Evolutionary conservation across 306 rosid species (phyloP), one percentile per base, ranked within the genome.

Genomic region (Prosopis cineraria): DNA sequence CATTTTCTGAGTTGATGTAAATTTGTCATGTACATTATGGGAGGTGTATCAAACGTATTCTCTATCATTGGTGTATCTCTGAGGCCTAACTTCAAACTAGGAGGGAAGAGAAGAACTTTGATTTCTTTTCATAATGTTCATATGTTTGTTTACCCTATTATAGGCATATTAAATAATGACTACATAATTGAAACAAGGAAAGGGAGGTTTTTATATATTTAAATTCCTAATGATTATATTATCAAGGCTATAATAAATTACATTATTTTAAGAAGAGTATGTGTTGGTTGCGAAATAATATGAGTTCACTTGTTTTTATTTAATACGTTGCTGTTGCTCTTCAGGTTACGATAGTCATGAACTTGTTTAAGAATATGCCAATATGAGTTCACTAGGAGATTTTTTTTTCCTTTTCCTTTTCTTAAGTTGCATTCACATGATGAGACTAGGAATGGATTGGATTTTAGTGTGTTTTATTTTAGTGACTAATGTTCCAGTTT

Each of bases 331-430:
- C 82, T 20, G 25, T 47, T 45, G 13, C 52, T 48, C 53, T 59
- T 72, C 69, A 10, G 66, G 75, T 75, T 45, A 33, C 29, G 50
- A 14, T 3, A 6, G 53, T 67, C 53, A 7, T 58, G 47, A 9
- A 44, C 69, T 34, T 78, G 40, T 58, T 72, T 72, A 22, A 22
- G 73, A 72, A 72, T 79, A 78, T 64, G 33, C 43, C 25, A 6
- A 58, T 36, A 45, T 55, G 33, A 52, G 58, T 40, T 34, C n/a
- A 14, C 50, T 59, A 50, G 60, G 60, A 27, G 11, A 20, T 62
- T 37, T 56, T 43, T 12, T 37, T 78, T 44, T 17, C n/a, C n/a
- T n/a, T n/a, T n/a, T n/a, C n/a, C 40, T 45, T 59, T 22, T 52
- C 29, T n/a, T n/a, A n/a, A 20, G 64, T 24, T 34, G 27, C 29